Evolutionary conservation across 2,329 filamentous ascomycete genomes (phyloP), one percentile per base, ranked within the genome.

Genomic region (Clarireedia hainanense): DNA sequence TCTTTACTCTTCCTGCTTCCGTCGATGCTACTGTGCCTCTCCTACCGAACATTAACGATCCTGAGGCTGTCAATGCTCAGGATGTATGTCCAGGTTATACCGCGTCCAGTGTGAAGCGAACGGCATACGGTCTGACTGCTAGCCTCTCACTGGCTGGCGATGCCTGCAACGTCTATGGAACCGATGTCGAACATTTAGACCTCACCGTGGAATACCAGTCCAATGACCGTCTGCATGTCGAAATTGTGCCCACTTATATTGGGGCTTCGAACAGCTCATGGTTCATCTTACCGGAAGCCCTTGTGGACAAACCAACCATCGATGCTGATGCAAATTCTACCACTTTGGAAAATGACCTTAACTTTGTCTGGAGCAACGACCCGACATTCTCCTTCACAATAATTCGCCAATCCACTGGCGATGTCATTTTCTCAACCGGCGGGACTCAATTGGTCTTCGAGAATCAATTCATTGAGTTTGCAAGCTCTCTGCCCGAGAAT

Each of bases 121-220:
- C 73, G 0, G 65, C 69, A 37, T 74, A 73, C 50, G 81, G 81
- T 7, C 72, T 94, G 52, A 87, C 80, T 1, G 90, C 89, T 1
- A 78, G 86, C 60, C 75, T 95, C 48, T 77, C 72, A 2, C 77
- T 95, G 10, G 86, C 86, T 6, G 89, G 88, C 0, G 65, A 75
- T 9, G 76, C 85, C 5, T 94, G 89, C 74, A 87, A 92, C 69
- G 80, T 83, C 23, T 95, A 92, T 61, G 89, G 90, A 0, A 85
- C 78, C 6, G 90, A 95, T 66, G 74, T 95, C 27, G 76, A 84
- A 24, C 73, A 78, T 4, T 73, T 95, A 49, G 78, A 76, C 37
- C 73, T 95, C 34, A 78, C 81, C 3, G 84, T 94, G 12, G 80
- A 85, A 64, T 86, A 85, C 61, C 83, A 89, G 66, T 77, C 80